Base-by-base conservation (phyloP, 108 stramenopile species). In the Pinguiococcus pyrenoidosus region DNA sequence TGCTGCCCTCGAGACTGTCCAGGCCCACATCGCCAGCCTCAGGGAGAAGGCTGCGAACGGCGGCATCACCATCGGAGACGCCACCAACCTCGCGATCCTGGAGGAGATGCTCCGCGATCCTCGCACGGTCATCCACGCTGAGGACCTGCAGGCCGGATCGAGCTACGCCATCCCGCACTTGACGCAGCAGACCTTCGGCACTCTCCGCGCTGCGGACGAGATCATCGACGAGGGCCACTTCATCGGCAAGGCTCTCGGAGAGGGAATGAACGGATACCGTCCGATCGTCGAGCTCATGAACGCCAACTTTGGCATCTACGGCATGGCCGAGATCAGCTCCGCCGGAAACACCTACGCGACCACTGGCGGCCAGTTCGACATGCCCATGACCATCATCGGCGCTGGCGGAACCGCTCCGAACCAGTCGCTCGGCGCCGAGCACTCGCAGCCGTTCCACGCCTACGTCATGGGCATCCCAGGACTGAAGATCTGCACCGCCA, bases 381-480 rank as follows among this genome's bases (percentile, higher is more conserved):
- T 95, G 93, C 93, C 93, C 61, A 78, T 95, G 87, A 95, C 93
- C 40, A 92, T 95, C 55, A 87, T 95, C 51, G 93, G 93, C 45
- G 93, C 90, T 36, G 93, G 90, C 43, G 93, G 93, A 28, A 95
- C 93, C 26, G 90, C 90, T 35, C 93, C 93, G 42, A 92, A 95
- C 74, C 93, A 95, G 68, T 75, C 90, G 17, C 75, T 95, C 38
- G 93, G 93, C 41, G 93, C 93, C 13, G 93, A 95, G 63, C 93
- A 95, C 79, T 87, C 84, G 50, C 87, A 95, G 69, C 92, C 92
- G 23, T 87, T 95, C 76, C 92, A 95, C 57, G 92, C 92, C 18
- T 95, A 95, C 62, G 92, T 95, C 14, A 95, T 95, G 92, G 89
- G 89, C 22, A 95, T 95, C 65, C 92, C 92, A n/a, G 92, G 92